Evolutionary conservation across 208 protist species (phyloP).

Genomic region (Trypanosomatidae sp.): DNA sequence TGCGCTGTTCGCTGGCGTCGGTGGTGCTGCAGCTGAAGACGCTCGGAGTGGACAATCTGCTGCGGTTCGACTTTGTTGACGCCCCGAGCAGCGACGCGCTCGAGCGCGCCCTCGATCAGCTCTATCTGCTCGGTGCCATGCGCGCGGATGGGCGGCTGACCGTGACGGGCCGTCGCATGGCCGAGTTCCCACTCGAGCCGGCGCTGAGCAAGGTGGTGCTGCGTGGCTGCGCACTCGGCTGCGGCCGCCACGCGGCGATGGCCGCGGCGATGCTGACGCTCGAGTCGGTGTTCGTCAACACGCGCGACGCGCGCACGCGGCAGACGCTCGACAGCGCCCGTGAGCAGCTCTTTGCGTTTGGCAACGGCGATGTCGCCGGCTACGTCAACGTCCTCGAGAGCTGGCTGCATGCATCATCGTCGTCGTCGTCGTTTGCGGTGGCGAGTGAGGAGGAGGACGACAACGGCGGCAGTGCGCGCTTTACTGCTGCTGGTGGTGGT

Average conservation of each 20-base stretch:
- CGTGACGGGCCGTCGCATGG: conserved; percentile 93
- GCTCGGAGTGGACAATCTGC: conserved; percentile 95
- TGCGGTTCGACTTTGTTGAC: conserved; percentile 97
- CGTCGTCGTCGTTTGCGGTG: no score
- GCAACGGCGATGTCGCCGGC: conserved; percentile 73
- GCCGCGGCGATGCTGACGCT: conserved; percentile 86
- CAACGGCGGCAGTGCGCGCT: no score
- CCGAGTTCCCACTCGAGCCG: conserved; percentile 98
- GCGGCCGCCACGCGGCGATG: conserved; percentile 81
- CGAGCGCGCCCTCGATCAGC: conserved; percentile 92
- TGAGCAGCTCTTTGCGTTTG: conserved; percentile 56
- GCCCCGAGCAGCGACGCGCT: conserved; percentile 94
- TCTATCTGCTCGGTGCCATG: conserved; percentile 98
- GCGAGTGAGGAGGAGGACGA: no score
- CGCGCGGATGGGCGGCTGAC: conserved; percentile 96
- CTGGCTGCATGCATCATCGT: conserved; percentile 33
- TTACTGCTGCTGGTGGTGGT: no score
- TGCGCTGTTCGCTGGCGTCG: conserved; percentile 92
- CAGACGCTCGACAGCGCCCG: conserved; percentile 55
- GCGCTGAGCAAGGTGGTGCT: conserved; percentile 93
- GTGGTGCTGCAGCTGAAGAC: conserved; percentile 96
- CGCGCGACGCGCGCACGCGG: conserved; percentile 79
- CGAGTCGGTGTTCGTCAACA: conserved; percentile 93
- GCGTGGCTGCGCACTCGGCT: conserved; percentile 41
- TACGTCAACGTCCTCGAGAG: conserved; percentile 79